These are phyloP conservation scores for Epichloe sylvatica DNA, from an alignment of 2,329 filamentous ascomycete species.

Conservation along the genomic window DNA sequence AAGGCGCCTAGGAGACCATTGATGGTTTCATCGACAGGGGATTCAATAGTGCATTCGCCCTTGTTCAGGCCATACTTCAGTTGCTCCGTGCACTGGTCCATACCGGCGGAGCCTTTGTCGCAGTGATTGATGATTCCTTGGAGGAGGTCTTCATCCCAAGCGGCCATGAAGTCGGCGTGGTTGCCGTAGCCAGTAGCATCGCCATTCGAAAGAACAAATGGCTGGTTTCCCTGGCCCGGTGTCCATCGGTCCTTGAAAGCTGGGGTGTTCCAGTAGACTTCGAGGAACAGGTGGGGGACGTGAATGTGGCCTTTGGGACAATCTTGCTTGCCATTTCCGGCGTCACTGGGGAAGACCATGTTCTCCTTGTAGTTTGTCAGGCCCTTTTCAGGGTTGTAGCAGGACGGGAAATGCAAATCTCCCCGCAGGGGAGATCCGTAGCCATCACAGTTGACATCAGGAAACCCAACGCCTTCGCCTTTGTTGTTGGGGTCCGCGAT, in stretches of 20 bases:
- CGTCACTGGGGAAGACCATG: conserved; percentile 46
- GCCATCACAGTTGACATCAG: conserved; percentile 53
- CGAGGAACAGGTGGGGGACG: conserved; percentile 43
- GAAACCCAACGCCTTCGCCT: conserved; percentile 51
- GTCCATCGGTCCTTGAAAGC: conserved; percentile 38
- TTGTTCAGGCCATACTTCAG: conserved; percentile 33
- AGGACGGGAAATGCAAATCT: conserved; percentile 60
- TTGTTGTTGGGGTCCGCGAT: conserved; percentile 40
- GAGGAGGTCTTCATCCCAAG: conserved; percentile 52
- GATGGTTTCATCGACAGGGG: conserved; percentile 32
- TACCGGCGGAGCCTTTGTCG: conserved; percentile 42
- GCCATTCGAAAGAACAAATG: conserved; percentile 56
- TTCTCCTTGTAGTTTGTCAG: conserved; percentile 48
- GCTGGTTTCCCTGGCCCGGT: conserved; percentile 39
- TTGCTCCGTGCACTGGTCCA: conserved; percentile 46
- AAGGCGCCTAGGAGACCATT: conserved; percentile 31
- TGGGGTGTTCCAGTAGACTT: conserved; percentile 47
- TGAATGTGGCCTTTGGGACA: conserved; percentile 42
- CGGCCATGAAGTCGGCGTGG: conserved; percentile 61
- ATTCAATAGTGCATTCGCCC: conserved; percentile 35
- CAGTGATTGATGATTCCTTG: conserved; percentile 56
- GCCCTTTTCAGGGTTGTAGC: conserved; percentile 53
- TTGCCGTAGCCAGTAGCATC: conserved; percentile 56
- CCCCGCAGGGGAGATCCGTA: conserved; percentile 46
- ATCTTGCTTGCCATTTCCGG: conserved; percentile 33